Evolutionary conservation across 805 yeast species (phyloP), one percentile per base, ranked within the genome.

Genomic region (Ogataea ganodermae): DNA sequence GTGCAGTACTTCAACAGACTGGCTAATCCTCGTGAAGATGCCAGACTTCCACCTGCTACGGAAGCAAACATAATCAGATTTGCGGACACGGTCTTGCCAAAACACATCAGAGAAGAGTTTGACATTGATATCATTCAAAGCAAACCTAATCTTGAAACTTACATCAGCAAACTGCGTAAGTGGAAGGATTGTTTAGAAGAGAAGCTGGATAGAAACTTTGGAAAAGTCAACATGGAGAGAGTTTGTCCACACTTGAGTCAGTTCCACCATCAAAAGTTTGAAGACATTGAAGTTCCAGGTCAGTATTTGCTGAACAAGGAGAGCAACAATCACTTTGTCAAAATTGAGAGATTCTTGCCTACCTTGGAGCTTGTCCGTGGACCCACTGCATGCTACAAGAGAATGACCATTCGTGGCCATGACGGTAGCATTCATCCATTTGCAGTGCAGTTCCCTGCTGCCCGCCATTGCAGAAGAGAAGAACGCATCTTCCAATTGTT

Each of bases 241-340:
- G 75, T 94, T 52, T 90, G 97, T 60, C 97, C 98, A 13, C 98
- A 92, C 58, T 74, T 94, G 66, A 86, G 96, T 63, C 97, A 91
- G 63, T 94, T 95, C 80, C 99, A 94, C 68, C 96, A 94, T 65
- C 98, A 94, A 66, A 92, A 90, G 68, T 94, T 94, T 63, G 99
- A 94, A 65, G 99, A 94, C 42, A 89, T 94, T 49, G 99, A 94
- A 65, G 83, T 94, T 49, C 99, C 99, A 0, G 99, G 99, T 1
- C 99, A 94, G 63, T 94, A 94, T 61, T 71, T 91, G 62, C 73
- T 89, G 70, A 87, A 89, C 65, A 86, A 84, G 63, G 98, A 92
- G 59, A 89, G 76, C 66, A 89, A 78, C 66, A 92, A 89, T 63
- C 96, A 92, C 65, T 95, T 94, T 65, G 79, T 89, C 42, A 94